Percentiles rank a stretch among this genome's conserved stretches.
phyloP scores from a whole-genome alignment of 306 rosid species.

The Trifolium dubium region DNA sequence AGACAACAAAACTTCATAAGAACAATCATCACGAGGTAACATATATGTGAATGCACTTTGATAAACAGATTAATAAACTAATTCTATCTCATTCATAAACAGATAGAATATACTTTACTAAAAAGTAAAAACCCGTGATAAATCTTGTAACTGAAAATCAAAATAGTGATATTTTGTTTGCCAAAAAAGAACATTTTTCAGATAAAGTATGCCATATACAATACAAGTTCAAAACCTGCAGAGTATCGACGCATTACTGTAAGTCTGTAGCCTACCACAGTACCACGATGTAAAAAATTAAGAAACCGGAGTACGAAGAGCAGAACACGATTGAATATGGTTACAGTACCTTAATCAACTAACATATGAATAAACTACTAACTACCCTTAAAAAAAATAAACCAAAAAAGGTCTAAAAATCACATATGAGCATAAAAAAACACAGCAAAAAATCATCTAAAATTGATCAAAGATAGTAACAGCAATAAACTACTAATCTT shows the following conservation, averaged over 20 bases:
- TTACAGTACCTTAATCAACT: neutral
- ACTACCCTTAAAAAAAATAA: neutral
- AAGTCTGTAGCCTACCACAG: neutral
- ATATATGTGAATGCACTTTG: neutral
- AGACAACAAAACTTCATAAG: conserved; percentile 17
- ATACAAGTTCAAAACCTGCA: neutral
- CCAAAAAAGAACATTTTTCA: neutral
- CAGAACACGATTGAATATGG: neutral
- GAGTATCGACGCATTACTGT: neutral
- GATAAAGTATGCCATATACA: neutral
- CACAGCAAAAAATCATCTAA: neutral
- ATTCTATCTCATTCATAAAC: neutral
- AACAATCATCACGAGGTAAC: conserved; percentile 29
- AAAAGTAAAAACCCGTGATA: neutral
- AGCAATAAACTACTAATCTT: neutral
- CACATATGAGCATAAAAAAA: neutral
- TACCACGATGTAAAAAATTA: neutral
- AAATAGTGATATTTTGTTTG: neutral
- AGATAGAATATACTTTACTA: neutral
- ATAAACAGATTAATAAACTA: neutral
- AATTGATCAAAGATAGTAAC: neutral
- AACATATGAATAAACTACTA: neutral
- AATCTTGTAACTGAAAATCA: neutral
- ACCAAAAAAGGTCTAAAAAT: neutral
- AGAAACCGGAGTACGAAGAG: neutral